A percentile compares a stretch with the other conserved stretches of the same genome.
Conservation (phyloP, 148 eudicot genomes). For the Heliosperma pusillum region DNA sequence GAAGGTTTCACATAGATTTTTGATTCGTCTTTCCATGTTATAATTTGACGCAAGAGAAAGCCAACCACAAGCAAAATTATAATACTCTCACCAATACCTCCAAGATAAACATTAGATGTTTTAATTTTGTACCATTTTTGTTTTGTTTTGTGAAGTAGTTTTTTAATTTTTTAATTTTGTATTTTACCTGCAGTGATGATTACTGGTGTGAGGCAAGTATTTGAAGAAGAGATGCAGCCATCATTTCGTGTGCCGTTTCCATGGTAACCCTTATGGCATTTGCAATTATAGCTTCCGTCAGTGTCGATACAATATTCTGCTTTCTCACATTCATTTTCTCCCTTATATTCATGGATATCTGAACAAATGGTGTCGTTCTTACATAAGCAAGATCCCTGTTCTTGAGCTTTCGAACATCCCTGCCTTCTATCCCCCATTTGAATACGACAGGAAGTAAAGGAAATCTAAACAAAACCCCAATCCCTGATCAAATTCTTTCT, state of each 20-base stretch:
- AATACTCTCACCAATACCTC: conserved; percentile 20
- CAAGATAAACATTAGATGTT: not conserved
- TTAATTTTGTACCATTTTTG: not conserved
- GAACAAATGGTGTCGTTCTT: too few relatives aligned
- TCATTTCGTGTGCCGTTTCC: conserved; percentile 16
- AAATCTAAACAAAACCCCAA: too few relatives aligned
- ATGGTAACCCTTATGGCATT: conserved; percentile 17
- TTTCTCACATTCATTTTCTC: conserved; percentile 8
- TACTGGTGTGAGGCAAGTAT: conserved; percentile 13
- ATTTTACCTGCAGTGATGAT: conserved; percentile 14
- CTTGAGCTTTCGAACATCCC: too few relatives aligned
- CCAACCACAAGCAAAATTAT: conserved; percentile 9
- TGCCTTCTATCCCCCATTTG: too few relatives aligned
- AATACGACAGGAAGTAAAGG: too few relatives aligned
- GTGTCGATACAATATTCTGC: conserved; percentile 1
- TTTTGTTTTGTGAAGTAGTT: not conserved
- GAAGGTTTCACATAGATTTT: conserved; percentile 12
- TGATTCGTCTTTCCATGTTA: not conserved
- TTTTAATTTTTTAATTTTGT: not conserved
- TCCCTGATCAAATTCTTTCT: too few relatives aligned
- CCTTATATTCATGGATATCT: not conserved
- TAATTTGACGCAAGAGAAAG: conserved; percentile 8
- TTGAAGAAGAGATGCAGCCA: not conserved
- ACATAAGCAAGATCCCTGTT: too few relatives aligned
- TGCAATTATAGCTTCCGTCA: conserved; percentile 6